A percentile compares a stretch with the other conserved stretches of the same genome.
phyloP scores from a whole-genome alignment of 768 basidiomycete species.

The Panaeolus papilionaceus region DNA sequence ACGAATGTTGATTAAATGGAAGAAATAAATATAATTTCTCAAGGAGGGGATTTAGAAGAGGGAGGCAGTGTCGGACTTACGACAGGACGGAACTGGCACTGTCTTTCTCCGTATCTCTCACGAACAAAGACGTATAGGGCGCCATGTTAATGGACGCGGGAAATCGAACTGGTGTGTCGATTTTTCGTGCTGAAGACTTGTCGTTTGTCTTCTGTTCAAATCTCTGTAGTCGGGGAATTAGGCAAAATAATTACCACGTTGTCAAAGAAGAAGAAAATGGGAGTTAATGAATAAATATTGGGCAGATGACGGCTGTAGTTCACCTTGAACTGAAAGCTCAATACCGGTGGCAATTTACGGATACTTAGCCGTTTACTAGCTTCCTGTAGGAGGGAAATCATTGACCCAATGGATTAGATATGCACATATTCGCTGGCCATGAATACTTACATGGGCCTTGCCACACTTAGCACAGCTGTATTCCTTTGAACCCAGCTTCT shows the following conservation, averaged over 20 bases:
- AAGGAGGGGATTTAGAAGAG: conserved; percentile 11
- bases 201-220: conserved; percentile 88
- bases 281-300: conserved; percentile 12
- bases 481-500: conserved; percentile 82
- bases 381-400: conserved; percentile 47
- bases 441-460: conserved; percentile 60
- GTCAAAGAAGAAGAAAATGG: neutral
- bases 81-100: conserved; percentile 31
- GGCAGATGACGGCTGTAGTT: neutral
- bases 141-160: conserved; percentile 89
- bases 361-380: conserved; percentile 88
- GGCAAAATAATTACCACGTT: conserved; percentile 12
- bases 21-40: conserved; percentile 9
- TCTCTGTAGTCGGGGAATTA: conserved; percentile 55
- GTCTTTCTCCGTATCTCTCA: conserved; percentile 59
- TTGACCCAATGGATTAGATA: conserved; percentile 14
- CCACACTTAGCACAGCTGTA: conserved; percentile 87
- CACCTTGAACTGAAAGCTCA: conserved; percentile 97
- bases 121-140: conserved; percentile 74
- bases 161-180: conserved; percentile 83
- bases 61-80: conserved; percentile 32
- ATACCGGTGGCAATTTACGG: conserved; percentile 83
- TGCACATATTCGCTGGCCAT: conserved; percentile 11
- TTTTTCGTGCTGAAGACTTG: conserved; percentile 79
- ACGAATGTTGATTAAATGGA: conserved; percentile 7